Evolutionary conservation across 225 moss, liverwort and hornwort genomes (phyloP), one percentile per base, ranked within the genome.

Genomic region (Rhytidiadelphus loreus): DNA sequence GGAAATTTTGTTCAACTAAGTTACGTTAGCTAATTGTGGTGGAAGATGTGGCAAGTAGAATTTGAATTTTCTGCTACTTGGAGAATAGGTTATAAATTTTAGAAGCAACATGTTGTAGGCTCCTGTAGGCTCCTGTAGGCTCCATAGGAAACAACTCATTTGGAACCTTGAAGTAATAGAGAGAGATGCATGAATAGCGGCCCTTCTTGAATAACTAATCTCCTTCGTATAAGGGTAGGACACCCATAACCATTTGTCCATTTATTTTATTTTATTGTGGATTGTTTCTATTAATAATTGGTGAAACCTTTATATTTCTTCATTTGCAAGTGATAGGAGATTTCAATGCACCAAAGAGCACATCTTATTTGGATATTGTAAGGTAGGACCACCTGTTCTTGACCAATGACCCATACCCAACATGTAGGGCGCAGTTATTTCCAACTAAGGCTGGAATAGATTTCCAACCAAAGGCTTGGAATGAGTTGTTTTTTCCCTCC

Each of bases 271-370:
- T 16, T 9, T 74, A 32, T 33, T 32, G 8, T 32, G 1, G 8
- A 75, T 2, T 3, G 0, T 50, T 75, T 48, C 0, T 20, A 12
- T 7, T 20, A 2, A 0, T 50, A 75, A 50, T 20, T 19, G 2
- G 0, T 75, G 2, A 33, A 74, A 50, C 4, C 5, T 73, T 48
- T 30, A 48, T 74, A 20, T 74, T 52, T 52, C 13, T 0, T 76
- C 22, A 33, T 22, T 52, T 13, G 8, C 21, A 48, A 48, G 19
- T 21, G 8, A 75, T 33, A 32, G 11, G 33, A 75, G 21, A 52
- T 50, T 33, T 33, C 33, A 8, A 50, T 52, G 21, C 50, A 50
- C 8, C 21, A 13, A 52, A 33, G 8, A 75, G 33, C 0, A 21
- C 13, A 52, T 33, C n/a, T n/a, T 8, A 50, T 75, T 75, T 75